A percentile compares a stretch with the other conserved stretches of the same genome.
Conservation (phyloP, 2,329 filamentous ascomycete genomes). For the Byssochlamys sp. region DNA sequence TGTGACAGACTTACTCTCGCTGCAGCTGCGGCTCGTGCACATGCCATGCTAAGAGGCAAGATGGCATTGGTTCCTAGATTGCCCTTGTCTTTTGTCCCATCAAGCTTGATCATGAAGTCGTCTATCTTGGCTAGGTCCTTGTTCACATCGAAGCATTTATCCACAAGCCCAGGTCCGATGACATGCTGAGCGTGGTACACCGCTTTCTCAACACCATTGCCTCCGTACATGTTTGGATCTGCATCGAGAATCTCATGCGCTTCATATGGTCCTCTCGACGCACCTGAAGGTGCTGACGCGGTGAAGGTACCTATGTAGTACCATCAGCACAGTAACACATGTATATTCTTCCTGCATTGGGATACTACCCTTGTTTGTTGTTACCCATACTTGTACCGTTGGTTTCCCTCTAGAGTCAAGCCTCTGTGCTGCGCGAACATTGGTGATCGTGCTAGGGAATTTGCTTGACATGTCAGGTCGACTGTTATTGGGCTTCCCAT, state of each 20-base stretch:
- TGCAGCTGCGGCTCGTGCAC: slow-evolving; percentile 49
- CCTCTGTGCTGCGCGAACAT: slow-evolving; percentile 15
- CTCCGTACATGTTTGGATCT: slow-evolving; percentile 44
- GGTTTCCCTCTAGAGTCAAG: slow-evolving; percentile 29
- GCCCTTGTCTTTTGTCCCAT: slow-evolving; percentile 51
- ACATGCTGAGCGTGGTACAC: slow-evolving; percentile 47
- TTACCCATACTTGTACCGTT: slow-evolving; percentile 24
- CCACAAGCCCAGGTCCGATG: slow-evolving; percentile 47
- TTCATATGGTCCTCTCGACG: slow-evolving; percentile 26
- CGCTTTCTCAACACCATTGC: slow-evolving; percentile 48
- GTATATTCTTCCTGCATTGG: not conserved
- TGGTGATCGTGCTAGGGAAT: not conserved
- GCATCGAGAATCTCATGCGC: slow-evolving; percentile 36
- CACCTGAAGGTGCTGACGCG: slow-evolving; percentile 26
- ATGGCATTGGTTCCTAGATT: slow-evolving; percentile 53
- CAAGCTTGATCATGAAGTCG: slow-evolving; percentile 44
- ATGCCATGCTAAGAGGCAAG: slow-evolving; percentile 51
- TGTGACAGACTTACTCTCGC: slow-evolving; percentile 31
- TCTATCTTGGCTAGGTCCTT: slow-evolving; percentile 48
- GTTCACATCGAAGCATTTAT: slow-evolving; percentile 42
- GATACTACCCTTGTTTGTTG: slow-evolving; percentile 15
- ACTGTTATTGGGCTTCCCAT: not conserved
- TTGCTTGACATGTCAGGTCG: not conserved
- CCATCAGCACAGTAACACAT: not conserved
- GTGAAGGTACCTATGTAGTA: slow-evolving; percentile 17